These are phyloP conservation scores for Citrus medica DNA, from an alignment of 345 rosid species.

Conservation along the genomic window DNA sequence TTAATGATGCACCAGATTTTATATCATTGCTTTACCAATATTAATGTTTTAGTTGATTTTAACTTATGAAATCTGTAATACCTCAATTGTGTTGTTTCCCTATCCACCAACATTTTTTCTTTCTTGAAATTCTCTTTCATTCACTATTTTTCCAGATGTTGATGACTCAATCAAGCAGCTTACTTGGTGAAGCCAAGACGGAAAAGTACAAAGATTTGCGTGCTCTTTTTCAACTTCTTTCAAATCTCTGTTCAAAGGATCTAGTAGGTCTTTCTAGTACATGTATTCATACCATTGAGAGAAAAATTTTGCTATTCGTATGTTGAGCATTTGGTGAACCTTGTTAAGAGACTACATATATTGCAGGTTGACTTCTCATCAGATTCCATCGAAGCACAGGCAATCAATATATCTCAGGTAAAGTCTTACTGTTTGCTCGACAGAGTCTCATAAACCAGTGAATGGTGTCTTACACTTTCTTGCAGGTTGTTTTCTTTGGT, in stretches of 20 bases:
- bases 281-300: neutral
- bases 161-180: conserved; percentile 67
- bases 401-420: conserved; percentile 87
- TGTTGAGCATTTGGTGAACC: neutral
- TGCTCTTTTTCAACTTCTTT: conserved; percentile 96
- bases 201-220: conserved; percentile 91
- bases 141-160: conserved; percentile 51
- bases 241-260: conserved; percentile 91
- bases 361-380: conserved; percentile 89
- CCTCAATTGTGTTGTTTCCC: neutral
- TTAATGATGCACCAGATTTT: neutral
- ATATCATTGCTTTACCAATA: neutral
- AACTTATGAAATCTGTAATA: neutral
- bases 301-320: neutral
- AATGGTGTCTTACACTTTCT: conserved; percentile 29
- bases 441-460: conserved; percentile 7
- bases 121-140: neutral
- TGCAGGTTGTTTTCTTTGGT: conserved; percentile 91
- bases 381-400: conserved; percentile 63
- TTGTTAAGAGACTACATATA: neutral
- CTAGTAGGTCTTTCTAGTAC: conserved; percentile 41
- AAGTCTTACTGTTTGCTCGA: neutral
- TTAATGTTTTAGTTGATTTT: neutral
- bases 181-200: conserved; percentile 75
- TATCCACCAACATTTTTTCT: neutral